These are phyloP conservation scores for Claviceps pusilla DNA, from an alignment of 2,329 filamentous ascomycete genomes.

Conservation along the genomic window DNA sequence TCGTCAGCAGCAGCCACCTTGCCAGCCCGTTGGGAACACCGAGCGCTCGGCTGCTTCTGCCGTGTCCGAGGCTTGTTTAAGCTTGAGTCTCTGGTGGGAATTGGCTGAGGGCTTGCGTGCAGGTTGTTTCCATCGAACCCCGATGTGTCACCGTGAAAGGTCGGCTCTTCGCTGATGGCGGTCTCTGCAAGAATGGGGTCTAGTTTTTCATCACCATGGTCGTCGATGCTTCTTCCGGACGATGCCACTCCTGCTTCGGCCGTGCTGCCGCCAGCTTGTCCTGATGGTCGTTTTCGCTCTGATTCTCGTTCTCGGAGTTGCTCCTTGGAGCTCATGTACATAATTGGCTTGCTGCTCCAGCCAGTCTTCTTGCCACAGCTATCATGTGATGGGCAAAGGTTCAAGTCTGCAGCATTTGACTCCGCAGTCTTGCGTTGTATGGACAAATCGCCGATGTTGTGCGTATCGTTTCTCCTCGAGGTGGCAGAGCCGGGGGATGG, in stretches of 20 bases:
- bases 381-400: constrained; percentile 39
- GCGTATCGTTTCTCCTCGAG: constrained; percentile 41
- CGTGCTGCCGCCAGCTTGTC: constrained; percentile 16
- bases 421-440: constrained; percentile 39
- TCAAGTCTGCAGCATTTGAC: constrained; percentile 30
- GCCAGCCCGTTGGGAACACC: constrained; percentile 34
- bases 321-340: constrained; percentile 63
- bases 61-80: constrained; percentile 40
- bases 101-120: constrained; percentile 31
- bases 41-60: constrained; percentile 36
- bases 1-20: constrained; percentile 20
- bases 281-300: constrained; percentile 40
- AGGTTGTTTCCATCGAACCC: constrained; percentile 9
- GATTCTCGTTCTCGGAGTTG: constrained; percentile 45
- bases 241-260: constrained; percentile 6
- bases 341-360: constrained; percentile 42
- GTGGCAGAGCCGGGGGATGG: constrained; percentile 42
- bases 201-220: constrained; percentile 17
- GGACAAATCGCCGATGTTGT: constrained; percentile 49
- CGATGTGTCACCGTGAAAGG: constrained; percentile 12
- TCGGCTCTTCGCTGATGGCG: constrained; percentile 40
- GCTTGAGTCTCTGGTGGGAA: constrained; percentile 55
- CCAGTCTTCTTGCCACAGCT: constrained; percentile 46
- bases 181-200: constrained; percentile 38
- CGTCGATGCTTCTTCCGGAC: constrained; percentile 16